phyloP scores from a whole-genome alignment of 2,329 filamentous ascomycete genomes.

The Epichloe festucae region DNA sequence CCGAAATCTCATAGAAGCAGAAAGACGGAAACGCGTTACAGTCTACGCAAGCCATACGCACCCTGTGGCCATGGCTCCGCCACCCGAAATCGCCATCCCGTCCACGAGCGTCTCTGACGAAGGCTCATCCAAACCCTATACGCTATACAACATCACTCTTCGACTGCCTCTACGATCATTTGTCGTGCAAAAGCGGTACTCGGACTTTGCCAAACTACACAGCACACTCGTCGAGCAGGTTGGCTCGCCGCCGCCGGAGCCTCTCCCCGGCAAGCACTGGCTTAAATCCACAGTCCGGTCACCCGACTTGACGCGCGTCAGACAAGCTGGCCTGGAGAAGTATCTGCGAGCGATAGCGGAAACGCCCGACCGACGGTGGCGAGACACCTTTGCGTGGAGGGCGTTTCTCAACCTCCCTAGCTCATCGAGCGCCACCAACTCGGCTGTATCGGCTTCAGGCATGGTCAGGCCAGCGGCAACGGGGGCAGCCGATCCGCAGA shows the following conservation, averaged over 20 bases:
- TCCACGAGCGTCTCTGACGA: conserved; percentile 46
- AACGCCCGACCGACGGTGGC: conserved; percentile 62
- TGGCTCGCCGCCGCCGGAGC: conserved; percentile 49
- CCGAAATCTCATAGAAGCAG: background rate
- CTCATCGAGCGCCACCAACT: conserved; percentile 31
- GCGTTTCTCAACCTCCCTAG: conserved; percentile 58
- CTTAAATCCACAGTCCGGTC: conserved; percentile 60
- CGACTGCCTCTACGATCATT: conserved; percentile 65
- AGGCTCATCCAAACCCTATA: conserved; percentile 49
- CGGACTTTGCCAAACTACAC: conserved; percentile 61
- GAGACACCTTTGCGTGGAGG: conserved; percentile 59
- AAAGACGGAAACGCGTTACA: background rate
- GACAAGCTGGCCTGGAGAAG: conserved; percentile 53
- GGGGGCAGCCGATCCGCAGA: conserved; percentile 44
- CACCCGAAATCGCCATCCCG: conserved; percentile 54
- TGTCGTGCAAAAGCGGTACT: conserved; percentile 70
- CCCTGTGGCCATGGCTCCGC: conserved; percentile 41
- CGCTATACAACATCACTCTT: conserved; percentile 66
- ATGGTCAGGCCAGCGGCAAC: conserved; percentile 26
- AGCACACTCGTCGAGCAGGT: conserved; percentile 44
- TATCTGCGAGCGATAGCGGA: conserved; percentile 64
- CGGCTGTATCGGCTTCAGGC: conserved; percentile 33
- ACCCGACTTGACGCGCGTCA: conserved; percentile 54
- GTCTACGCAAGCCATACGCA: background rate
- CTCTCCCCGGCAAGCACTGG: conserved; percentile 65